Percentiles rank a stretch among this genome's conserved stretches.
phyloP scores from a whole-genome alignment of 257 asterid genomes.

The Petunia axillaris region DNA sequence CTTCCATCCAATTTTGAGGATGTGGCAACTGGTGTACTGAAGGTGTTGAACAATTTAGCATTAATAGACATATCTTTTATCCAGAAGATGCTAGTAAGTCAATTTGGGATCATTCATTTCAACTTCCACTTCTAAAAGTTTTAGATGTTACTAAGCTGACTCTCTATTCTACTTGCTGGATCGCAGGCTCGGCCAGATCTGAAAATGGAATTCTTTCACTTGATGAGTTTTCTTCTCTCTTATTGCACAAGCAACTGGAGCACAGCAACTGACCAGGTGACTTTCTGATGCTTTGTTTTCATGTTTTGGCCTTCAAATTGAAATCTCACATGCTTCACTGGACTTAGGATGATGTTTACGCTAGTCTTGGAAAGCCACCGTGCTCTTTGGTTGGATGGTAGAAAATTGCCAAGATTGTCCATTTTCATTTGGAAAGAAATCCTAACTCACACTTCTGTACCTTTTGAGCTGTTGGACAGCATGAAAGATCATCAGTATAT shows the following conservation, averaged over 20 bases:
- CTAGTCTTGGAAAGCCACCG: background rate
- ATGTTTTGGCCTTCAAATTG: constrained; percentile 27
- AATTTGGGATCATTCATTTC: background rate
- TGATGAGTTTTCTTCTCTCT: constrained; percentile 91
- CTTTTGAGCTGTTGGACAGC: background rate
- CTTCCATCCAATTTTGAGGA: constrained; percentile 98
- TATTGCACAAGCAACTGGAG: constrained; percentile 95
- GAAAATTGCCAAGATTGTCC: background rate
- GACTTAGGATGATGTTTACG: background rate
- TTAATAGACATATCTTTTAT: constrained; percentile 79
- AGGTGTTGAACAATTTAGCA: constrained; percentile 97
- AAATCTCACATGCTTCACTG: background rate
- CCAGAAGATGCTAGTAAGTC: constrained; percentile 91
- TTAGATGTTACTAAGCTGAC: constrained; percentile 1
- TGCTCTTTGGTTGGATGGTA: constrained; percentile 6
- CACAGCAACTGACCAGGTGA: constrained; percentile 84
- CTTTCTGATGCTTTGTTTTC: constrained; percentile 11
- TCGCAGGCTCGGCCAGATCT: constrained; percentile 92
- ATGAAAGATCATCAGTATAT: background rate
- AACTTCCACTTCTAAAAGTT: constrained; percentile 12
- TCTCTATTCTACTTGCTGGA: constrained; percentile 29
- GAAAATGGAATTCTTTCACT: constrained; percentile 97
- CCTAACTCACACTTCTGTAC: background rate
- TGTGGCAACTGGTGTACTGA: constrained; percentile 93
- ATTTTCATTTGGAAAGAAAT: no score